Evolutionary conservation across 2,329 filamentous ascomycete genomes (phyloP), one percentile per base, ranked within the genome.

Genomic region (Xylaria sp.): DNA sequence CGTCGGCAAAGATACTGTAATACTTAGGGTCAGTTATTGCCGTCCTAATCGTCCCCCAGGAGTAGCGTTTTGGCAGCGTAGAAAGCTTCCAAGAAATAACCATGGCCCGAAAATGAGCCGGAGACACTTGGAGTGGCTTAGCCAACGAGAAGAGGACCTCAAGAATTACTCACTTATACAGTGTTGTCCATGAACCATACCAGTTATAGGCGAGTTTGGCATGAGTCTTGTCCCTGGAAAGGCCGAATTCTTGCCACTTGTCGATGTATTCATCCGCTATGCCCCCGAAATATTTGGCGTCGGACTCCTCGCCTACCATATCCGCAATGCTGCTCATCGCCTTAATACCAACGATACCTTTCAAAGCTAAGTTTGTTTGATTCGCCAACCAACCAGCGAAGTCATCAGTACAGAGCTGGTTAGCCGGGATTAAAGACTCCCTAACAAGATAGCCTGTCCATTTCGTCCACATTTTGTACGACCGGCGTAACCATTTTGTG

Each of bases 101-200:
- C 3, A n/a, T 2, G 8, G 8, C 50, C 7, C 24, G 14, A 42
- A 55, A 55, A 21, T 1, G 27, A 32, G 50, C 6, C 12, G 11
- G 5, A 17, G 19, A 14, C 4, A 32, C 50, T 21, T 32, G 14
- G 8, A 7, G 14, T 7, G 14, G 17, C 6, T 17, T 19, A 55
- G 14, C 8, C 4, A 19, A 9, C n/a, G 14, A 34, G 27, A n/a
- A 55, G 8, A 21, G 17, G 30, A 1, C 12, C 51, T 19, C 30
- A 27, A 36, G 6, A 36, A 21, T 27, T 55, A 55, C 51, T 55
- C n/a, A 55, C 51, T 92, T 93, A 80, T 94, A 94, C 24, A 94
- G 84, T 0, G 91, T 93, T 6, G 92, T 93, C 92, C 92, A 94
- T 59, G 90, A 93, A 14, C 92, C 92, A 72, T 92, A 91, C 91